These are phyloP conservation scores for Paracamarosporium sp. DNA, from an alignment of 2,329 filamentous ascomycete species.

Conservation along the genomic window DNA sequence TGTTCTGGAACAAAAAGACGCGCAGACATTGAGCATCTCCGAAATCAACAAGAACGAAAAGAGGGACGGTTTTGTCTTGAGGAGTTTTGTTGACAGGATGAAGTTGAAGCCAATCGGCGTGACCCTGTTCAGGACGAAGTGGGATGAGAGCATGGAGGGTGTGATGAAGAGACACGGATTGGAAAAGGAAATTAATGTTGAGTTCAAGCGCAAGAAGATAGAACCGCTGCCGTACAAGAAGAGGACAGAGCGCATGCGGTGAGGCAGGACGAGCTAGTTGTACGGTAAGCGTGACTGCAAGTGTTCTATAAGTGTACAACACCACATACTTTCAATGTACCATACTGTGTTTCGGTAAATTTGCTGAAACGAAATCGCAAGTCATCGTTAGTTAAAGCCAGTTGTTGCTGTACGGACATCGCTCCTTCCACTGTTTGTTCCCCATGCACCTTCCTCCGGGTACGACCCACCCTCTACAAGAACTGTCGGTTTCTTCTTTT, in stretches of 20 bases:
- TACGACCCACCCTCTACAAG: background rate
- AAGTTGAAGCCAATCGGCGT: conserved; percentile 77
- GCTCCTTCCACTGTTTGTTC: conserved; percentile 4
- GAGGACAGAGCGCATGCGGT: conserved; percentile 58
- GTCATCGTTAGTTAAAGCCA: background rate
- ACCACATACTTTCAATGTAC: conserved; percentile 14
- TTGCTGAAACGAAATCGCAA: background rate
- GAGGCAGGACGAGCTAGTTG: conserved; percentile 12
- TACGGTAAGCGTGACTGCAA: conserved; percentile 17
- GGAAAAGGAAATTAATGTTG: conserved; percentile 74
- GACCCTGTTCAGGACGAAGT: conserved; percentile 84
- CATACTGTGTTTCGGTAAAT: conserved; percentile 11
- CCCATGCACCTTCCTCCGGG: background rate
- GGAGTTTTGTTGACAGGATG: conserved; percentile 75
- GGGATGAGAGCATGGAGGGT: conserved; percentile 85
- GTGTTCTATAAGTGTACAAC: conserved; percentile 25
- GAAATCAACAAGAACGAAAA: conserved; percentile 70
- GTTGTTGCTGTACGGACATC: background rate
- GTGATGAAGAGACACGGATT: conserved; percentile 85
- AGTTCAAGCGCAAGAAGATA: conserved; percentile 82
- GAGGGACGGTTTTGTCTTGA: conserved; percentile 76
- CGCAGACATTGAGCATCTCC: conserved; percentile 36
- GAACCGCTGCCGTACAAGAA: conserved; percentile 71
- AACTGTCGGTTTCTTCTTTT: background rate
- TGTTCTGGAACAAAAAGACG: conserved; percentile 78